Evolutionary conservation across 2,329 filamentous ascomycete species (phyloP).

Genomic region (Rutstroemia sydowiana): DNA sequence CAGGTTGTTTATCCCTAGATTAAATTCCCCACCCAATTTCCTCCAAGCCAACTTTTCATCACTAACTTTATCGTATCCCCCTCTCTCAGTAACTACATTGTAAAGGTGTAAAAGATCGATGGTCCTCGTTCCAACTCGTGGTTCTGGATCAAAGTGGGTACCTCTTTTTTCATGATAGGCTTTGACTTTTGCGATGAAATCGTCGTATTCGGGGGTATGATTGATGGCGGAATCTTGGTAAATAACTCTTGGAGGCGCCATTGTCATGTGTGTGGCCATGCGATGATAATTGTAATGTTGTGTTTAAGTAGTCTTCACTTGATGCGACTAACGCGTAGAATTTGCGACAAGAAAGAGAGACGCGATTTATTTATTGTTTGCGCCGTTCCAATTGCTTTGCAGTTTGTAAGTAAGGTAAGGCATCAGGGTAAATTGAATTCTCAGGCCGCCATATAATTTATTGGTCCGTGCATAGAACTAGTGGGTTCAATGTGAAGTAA

Average conservation of each 20-base stretch:
- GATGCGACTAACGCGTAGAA: conserved; percentile 11
- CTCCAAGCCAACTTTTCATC: conserved; percentile 83
- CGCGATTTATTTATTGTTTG: conserved; percentile 12
- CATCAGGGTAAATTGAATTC: background rate
- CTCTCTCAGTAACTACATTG: conserved; percentile 66
- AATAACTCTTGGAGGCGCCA: conserved; percentile 23
- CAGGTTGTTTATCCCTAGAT: conserved; percentile 66
- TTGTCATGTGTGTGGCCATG: conserved; percentile 20
- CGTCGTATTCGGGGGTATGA: conserved; percentile 62
- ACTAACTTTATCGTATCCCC: conserved; percentile 80
- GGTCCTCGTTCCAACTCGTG: conserved; percentile 69
- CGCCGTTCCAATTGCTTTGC: background rate
- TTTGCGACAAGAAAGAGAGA: conserved; percentile 9
- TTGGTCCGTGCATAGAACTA: too few relatives aligned
- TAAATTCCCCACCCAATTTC: conserved; percentile 65
- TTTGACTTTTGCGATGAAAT: conserved; percentile 67
- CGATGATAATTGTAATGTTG: conserved; percentile 7
- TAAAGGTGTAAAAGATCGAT: conserved; percentile 75
- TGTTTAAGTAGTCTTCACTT: background rate
- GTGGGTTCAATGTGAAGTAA: too few relatives aligned
- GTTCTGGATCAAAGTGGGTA: conserved; percentile 70
- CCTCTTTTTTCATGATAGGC: conserved; percentile 74
- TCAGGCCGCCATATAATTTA: too few relatives aligned
- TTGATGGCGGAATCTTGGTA: conserved; percentile 16
- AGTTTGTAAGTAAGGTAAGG: background rate